Base-by-base conservation (phyloP, 345 rosid species). In the Angophora floribunda region DNA sequence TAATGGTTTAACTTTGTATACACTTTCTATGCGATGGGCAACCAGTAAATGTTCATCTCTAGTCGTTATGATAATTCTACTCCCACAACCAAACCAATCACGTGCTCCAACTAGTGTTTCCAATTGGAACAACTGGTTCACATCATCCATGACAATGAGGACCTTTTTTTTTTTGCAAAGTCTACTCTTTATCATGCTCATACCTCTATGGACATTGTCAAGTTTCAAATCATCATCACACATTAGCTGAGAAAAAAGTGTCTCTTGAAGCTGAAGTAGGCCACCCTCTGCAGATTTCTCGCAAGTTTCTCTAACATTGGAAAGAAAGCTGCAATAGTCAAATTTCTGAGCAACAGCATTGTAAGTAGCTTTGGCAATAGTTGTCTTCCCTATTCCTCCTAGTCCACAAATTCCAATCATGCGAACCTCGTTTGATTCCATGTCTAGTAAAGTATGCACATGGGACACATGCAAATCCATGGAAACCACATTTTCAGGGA, bases 271-370 rank as follows among this genome's bases (percentile, higher is more conserved):
- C 26, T 82, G 59, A 19, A 86, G 70, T 9, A 88, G 52, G 52
- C 86, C 88, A 52, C n/a, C n/a, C n/a, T 47, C 86, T 9, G 89
- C 32, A 14, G 30, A 75, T 44, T 86, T 86, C 61, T 59, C 53
- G 1, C 86, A 86, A 4, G 85, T 91, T 88, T 91, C 92, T 85
- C 92, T 90, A 52, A 93, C 94, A 86, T 92, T 92, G 22, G 36
- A 85, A 15, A 92, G 61, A 17, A 93, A 91, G 91, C 79, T 87
- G 14, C 86, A 85, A 63, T 86, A 88, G 15, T 94, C 91, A 67
- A 93, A 95, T 17, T 88, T 4, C 13, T 4, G n/a, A 10, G 84
- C 86, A 36, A 91, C 85, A 41, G 19, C 13, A 50, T 91, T 87
- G 47, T 86, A 91, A 11, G 92, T 57, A 59, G 85, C 87, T 57